A percentile compares a stretch with the other conserved stretches of the same genome.
phyloP scores from a whole-genome alignment of 2,329 filamentous ascomycete genomes.

The Penicillium sp. region DNA sequence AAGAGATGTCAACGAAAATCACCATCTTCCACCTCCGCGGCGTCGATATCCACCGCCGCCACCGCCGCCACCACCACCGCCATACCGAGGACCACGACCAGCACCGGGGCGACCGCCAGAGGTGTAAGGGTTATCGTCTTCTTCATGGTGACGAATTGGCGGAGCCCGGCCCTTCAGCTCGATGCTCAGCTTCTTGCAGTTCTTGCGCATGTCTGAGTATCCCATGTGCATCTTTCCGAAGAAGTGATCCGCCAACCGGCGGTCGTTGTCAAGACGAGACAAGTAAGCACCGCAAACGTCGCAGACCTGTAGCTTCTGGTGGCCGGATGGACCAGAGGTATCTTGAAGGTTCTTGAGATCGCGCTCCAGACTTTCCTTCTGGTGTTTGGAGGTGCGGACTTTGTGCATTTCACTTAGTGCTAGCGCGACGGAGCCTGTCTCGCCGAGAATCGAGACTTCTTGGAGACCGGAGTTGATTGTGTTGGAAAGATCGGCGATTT shows the following conservation, averaged over 20 bases:
- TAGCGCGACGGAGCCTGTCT: conserved; percentile 74
- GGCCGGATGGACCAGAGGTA: conserved; percentile 86
- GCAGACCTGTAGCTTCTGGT: conserved; percentile 98
- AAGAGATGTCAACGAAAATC: conserved; percentile 20
- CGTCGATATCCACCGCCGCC: conserved; percentile 46
- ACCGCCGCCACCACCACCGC: conserved; percentile 51
- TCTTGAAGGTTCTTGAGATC: conserved; percentile 89
- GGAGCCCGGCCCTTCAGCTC: conserved; percentile 74
- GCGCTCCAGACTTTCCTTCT: conserved; percentile 79
- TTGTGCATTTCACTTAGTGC: conserved; percentile 88
- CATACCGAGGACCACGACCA: conserved; percentile 45
- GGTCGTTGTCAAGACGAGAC: conserved; percentile 87
- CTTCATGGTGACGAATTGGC: conserved; percentile 57
- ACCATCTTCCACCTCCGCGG: conserved; percentile 45
- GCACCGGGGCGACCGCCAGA: conserved; percentile 44
- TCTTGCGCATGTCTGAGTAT: conserved; percentile 97
- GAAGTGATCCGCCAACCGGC: conserved; percentile 92
- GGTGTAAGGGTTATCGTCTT: conserved; percentile 54
- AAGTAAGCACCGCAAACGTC: conserved; percentile 97
- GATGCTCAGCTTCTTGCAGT: conserved; percentile 80
- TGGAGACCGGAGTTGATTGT: conserved; percentile 79
- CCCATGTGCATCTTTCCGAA: conserved; percentile 99
- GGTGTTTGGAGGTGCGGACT: conserved; percentile 73
- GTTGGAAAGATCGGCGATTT: conserved; percentile 75
- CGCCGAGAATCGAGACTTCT: conserved; percentile 82